Evolutionary conservation across 2,329 filamentous ascomycete species (phyloP).

Genomic region (Phialocephala subalpina): DNA sequence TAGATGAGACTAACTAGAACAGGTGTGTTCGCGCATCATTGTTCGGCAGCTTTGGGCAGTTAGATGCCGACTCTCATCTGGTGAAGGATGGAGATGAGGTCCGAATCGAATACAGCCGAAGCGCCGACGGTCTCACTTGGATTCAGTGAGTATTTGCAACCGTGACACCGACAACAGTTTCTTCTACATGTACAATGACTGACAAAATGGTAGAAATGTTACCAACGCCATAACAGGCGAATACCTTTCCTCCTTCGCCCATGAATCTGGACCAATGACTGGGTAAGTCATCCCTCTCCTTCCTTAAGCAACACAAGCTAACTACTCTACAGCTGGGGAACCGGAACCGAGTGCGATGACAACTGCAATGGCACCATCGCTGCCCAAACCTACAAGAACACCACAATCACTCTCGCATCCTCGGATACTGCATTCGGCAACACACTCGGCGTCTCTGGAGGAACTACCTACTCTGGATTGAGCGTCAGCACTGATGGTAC

Average conservation of each 20-base stretch:
- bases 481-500: conserved; percentile 46
- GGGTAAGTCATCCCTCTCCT: conserved; percentile 31
- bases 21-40: conserved; percentile 49
- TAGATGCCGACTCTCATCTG: conserved; percentile 39
- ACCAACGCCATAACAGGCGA: conserved; percentile 48
- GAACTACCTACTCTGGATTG: conserved; percentile 47
- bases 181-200: neutral
- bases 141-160: conserved; percentile 30
- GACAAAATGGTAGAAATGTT: conserved; percentile 29
- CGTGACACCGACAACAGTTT: neutral
- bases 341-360: conserved; percentile 51
- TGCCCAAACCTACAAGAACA: conserved; percentile 49
- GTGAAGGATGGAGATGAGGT: conserved; percentile 43
- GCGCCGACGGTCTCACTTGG: conserved; percentile 34
- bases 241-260: conserved; percentile 45
- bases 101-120: conserved; percentile 40
- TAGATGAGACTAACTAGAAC: too few species aligned
- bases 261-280: conserved; percentile 49
- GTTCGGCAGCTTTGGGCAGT: conserved; percentile 52
- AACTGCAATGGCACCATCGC: conserved; percentile 49
- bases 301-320: neutral
- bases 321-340: conserved; percentile 41
- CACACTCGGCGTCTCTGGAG: conserved; percentile 40
- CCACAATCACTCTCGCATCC: conserved; percentile 47
- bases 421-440: conserved; percentile 44